Evolutionary conservation across 73 alveolate genomes (phyloP).

Genomic region (Breviolum minutum): DNA sequence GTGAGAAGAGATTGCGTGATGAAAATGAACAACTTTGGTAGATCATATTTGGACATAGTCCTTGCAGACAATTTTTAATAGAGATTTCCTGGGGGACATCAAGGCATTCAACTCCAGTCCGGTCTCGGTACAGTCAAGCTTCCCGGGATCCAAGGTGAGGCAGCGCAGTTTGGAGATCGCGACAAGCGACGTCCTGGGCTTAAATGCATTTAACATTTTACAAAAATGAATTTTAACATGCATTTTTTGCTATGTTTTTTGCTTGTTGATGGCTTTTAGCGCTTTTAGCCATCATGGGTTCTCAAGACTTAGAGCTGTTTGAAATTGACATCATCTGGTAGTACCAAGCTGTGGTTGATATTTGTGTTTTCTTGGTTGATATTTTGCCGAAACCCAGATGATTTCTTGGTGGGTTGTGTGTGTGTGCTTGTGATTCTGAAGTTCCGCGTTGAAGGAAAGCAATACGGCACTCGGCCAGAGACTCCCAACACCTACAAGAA

Average conservation of each 20-base stretch:
- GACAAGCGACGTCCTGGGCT: constrained; percentile 31
- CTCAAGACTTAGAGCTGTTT: neutral
- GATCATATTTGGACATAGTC: too few relatives aligned
- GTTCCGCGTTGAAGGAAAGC: constrained; percentile 5
- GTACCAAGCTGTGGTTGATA: constrained; percentile 16
- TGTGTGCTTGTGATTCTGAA: neutral
- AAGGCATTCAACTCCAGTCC: too few relatives aligned
- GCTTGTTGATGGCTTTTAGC: neutral
- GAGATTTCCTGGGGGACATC: too few relatives aligned
- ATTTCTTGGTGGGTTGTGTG: neutral
- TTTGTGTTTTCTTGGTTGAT: neutral
- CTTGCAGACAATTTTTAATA: too few relatives aligned
- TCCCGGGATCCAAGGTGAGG: neutral
- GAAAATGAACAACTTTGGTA: too few relatives aligned
- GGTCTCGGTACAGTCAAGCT: too few relatives aligned
- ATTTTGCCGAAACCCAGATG: neutral
- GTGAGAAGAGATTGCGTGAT: too few relatives aligned
- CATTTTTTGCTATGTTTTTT: neutral
- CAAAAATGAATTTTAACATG: too few relatives aligned
- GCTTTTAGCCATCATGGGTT: neutral
- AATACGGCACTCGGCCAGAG: constrained; percentile 64
- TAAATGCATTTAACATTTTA: too few relatives aligned
- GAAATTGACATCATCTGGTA: neutral
- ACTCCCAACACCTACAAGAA: constrained; percentile 70
- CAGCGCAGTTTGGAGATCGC: constrained; percentile 53